Evolutionary conservation across 23 red algal species (phyloP).

Genomic region (Rhodosorus marinus): DNA sequence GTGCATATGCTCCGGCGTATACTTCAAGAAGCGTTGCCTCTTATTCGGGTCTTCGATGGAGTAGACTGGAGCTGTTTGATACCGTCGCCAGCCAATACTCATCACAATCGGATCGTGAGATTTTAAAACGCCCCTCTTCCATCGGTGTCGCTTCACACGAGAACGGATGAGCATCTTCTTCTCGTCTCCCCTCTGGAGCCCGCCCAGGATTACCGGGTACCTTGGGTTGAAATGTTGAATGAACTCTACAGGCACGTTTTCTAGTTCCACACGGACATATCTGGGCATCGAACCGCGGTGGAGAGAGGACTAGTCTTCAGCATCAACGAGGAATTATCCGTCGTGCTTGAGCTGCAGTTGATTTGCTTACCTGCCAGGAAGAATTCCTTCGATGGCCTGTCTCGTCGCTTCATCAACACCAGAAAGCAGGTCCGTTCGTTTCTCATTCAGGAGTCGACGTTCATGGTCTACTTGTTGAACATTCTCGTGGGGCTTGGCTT

Average conservation of each 20-base stretch:
- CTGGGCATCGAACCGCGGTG: no score
- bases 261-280: conserved; percentile 80
- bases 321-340: no score
- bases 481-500: not conserved
- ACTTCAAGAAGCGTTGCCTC: conserved; percentile 68
- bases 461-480: conserved; percentile 7
- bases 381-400: conserved; percentile 43
- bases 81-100: conserved; percentile 82
- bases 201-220: conserved; percentile 50
- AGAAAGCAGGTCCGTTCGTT: conserved; percentile 22
- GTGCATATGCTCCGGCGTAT: conserved; percentile 91
- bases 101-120: conserved; percentile 69
- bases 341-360: no score
- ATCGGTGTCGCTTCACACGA: conserved; percentile 74
- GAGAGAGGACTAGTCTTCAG: no score
- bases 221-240: conserved; percentile 62
- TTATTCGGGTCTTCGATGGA: conserved; percentile 50
- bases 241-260: conserved; percentile 73
- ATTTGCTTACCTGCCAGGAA: no score
- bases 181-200: conserved; percentile 34
- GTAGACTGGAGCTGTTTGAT: conserved; percentile 76
- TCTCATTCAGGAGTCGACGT: conserved; percentile 14
- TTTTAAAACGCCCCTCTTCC: conserved; percentile 79
- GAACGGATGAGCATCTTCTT: conserved; percentile 33
- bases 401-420: conserved; percentile 34